Conservation (phyloP, 2,329 filamentous ascomycete genomes). For the Aspergillus sclerotialis region DNA sequence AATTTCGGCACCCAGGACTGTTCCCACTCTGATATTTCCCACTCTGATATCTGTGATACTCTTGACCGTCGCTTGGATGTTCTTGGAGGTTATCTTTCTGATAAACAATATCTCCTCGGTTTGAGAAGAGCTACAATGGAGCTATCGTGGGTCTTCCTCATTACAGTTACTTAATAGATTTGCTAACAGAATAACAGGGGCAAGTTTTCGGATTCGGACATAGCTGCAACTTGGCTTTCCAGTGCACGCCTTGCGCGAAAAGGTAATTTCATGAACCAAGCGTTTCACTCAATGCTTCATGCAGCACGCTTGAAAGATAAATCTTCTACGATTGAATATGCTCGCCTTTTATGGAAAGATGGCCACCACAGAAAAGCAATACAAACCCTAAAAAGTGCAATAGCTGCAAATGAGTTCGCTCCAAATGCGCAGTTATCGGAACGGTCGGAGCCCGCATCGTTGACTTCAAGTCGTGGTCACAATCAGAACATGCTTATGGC, state of each 20-base stretch:
- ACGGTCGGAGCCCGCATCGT: conserved; percentile 28
- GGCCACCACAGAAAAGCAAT: conserved; percentile 93
- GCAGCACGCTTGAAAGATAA: conserved; percentile 78
- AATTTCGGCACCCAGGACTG: conserved; percentile 31
- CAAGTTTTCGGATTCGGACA: conserved; percentile 62
- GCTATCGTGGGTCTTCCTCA: conserved; percentile 40
- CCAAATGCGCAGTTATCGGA: conserved; percentile 32
- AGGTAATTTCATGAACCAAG: conserved; percentile 72
- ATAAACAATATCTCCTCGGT: conserved; percentile 90
- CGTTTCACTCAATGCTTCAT: conserved; percentile 88
- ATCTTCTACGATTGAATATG: conserved; percentile 88
- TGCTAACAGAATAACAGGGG: conserved; percentile 23
- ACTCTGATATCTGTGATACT: conserved; percentile 39
- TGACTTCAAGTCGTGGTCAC: conserved; percentile 35
- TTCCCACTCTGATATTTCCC: too few relatives aligned
- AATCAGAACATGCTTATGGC: conserved; percentile 46
- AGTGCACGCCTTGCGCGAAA: conserved; percentile 84
- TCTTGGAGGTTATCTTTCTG: conserved; percentile 77
- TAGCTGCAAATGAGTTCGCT: conserved; percentile 71
- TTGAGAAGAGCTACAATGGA: conserved; percentile 84
- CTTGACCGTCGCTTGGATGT: conserved; percentile 76
- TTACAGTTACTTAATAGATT: conserved; percentile 1
- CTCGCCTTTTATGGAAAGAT: conserved; percentile 86
- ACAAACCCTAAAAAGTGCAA: conserved; percentile 79
- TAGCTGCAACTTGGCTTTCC: conserved; percentile 77